These are phyloP conservation scores for Pelomyxa schiedti DNA, from an alignment of 78 protist genomes.

Conservation along the genomic window DNA sequence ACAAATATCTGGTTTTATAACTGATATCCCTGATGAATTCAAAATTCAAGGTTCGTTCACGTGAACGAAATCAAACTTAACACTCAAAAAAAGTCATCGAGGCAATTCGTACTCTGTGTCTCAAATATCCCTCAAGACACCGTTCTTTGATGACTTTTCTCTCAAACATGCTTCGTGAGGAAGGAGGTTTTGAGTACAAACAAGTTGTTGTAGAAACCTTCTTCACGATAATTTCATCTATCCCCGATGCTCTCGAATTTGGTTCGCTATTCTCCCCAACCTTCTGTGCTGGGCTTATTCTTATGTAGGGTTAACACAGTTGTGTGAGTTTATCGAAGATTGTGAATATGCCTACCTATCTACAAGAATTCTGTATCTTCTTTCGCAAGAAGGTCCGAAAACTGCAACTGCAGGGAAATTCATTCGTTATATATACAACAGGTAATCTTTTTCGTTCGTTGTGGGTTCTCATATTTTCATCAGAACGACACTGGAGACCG, in stretches of 20 bases:
- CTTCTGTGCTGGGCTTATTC: not conserved
- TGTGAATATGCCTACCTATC: slow-evolving; percentile 87
- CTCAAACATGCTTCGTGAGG: slow-evolving; percentile 54
- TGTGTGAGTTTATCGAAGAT: slow-evolving; percentile 97
- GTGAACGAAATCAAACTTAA: slow-evolving; percentile 82
- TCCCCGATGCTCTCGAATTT: slow-evolving; percentile 68
- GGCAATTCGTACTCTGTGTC: slow-evolving; percentile 5
- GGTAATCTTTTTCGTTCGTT: slow-evolving; percentile 38
- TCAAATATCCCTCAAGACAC: slow-evolving; percentile 27
- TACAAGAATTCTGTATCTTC: slow-evolving; percentile 70
- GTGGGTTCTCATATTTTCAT: not conserved
- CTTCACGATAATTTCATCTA: slow-evolving; percentile 38
- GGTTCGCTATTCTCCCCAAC: slow-evolving; percentile 8
- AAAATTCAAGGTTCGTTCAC: slow-evolving; percentile 66
- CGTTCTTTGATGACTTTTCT: slow-evolving; percentile 25
- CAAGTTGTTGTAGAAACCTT: slow-evolving; percentile 83
- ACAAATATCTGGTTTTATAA: slow-evolving; percentile 81
- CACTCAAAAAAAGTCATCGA: slow-evolving; percentile 70
- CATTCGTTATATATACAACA: slow-evolving; percentile 94
- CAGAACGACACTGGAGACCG: slow-evolving; percentile 64
- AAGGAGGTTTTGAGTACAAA: slow-evolving; percentile 85
- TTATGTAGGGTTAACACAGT: slow-evolving; percentile 64
- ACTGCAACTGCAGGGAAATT: slow-evolving; percentile 65
- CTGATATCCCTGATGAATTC: slow-evolving; percentile 92
- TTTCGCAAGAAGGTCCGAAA: slow-evolving; percentile 86